These are phyloP conservation scores for Eutrema salsugineum DNA, from an alignment of 441 rosid genomes.

Conservation along the genomic window DNA sequence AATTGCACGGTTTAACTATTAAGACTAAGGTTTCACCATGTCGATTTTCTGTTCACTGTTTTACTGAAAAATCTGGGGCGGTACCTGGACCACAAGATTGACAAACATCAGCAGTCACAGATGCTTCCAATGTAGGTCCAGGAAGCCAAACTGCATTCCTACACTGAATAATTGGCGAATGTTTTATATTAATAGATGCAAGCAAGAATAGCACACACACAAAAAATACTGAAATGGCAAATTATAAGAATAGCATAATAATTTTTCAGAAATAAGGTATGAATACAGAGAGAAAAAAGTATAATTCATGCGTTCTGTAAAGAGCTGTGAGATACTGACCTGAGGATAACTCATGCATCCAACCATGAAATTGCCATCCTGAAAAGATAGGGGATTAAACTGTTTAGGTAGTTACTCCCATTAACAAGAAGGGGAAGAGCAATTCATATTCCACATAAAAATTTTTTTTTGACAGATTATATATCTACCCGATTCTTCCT, in stretches of 20 bases:
- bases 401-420: neutral
- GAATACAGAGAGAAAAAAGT: neutral
- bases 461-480: neutral
- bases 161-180: slow-evolving; percentile 51
- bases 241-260: neutral
- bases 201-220: neutral
- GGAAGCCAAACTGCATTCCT: slow-evolving; percentile 98
- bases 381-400: slow-evolving; percentile 23
- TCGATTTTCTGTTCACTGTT: neutral
- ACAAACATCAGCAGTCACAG: slow-evolving; percentile 72
- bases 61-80: neutral
- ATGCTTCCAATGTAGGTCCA: slow-evolving; percentile 83
- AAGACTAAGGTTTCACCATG: neutral
- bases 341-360: slow-evolving; percentile 90
- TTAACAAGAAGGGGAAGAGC: slow-evolving; percentile 1
- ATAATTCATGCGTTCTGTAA: neutral
- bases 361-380: slow-evolving; percentile 97
- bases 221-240: neutral
- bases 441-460: neutral
- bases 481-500: slow-evolving; percentile 70
- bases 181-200: neutral
- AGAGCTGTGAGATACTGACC: slow-evolving; percentile 42
- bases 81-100: slow-evolving; percentile 84
- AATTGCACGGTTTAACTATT: neutral
- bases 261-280: neutral